A percentile compares a stretch with the other conserved stretches of the same genome.
Evolutionary conservation across 805 yeast genomes (phyloP).

Genomic region (Ogataea wickerhamii): DNA sequence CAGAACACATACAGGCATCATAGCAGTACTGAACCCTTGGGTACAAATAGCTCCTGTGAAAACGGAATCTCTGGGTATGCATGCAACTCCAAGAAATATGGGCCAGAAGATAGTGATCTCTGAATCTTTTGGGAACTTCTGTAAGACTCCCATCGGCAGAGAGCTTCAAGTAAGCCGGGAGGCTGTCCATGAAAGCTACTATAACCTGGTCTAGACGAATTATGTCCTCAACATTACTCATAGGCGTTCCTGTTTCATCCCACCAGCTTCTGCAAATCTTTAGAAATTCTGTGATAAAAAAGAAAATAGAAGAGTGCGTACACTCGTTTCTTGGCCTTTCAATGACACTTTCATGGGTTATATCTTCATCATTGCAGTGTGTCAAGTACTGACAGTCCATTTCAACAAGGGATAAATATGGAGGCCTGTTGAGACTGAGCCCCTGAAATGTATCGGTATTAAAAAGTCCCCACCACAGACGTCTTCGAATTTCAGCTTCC

Average conservation of each 20-base stretch:
- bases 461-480: conserved; percentile 4
- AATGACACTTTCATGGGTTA: conserved; percentile 1
- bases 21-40: conserved; percentile 3
- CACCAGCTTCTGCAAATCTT: conserved; percentile 4
- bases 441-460: conserved; percentile 4
- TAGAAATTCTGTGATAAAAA: conserved; percentile 1
- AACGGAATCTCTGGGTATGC: conserved; percentile 5
- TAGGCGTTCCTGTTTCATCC: conserved; percentile 5
- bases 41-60: conserved; percentile 2
- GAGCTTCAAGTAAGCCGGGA: conserved; percentile 2
- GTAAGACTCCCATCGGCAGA: conserved; percentile 2
- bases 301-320: conserved; percentile 3
- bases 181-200: conserved; percentile 1
- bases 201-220: conserved; percentile 2
- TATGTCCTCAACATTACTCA: conserved; percentile 3
- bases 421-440: conserved; percentile 3
- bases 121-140: conserved; percentile 3
- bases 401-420: conserved; percentile 1
- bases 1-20: conserved; percentile 2
- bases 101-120: conserved; percentile 4
- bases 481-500: conserved; percentile 3
- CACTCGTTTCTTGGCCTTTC: conserved; percentile 4
- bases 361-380: conserved; percentile 4
- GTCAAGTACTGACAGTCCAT: conserved; percentile 1
- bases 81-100: conserved; percentile 5